phyloP scores from a whole-genome alignment of 1,139 yeast genomes.

The Tardiomyces digboiensis region DNA sequence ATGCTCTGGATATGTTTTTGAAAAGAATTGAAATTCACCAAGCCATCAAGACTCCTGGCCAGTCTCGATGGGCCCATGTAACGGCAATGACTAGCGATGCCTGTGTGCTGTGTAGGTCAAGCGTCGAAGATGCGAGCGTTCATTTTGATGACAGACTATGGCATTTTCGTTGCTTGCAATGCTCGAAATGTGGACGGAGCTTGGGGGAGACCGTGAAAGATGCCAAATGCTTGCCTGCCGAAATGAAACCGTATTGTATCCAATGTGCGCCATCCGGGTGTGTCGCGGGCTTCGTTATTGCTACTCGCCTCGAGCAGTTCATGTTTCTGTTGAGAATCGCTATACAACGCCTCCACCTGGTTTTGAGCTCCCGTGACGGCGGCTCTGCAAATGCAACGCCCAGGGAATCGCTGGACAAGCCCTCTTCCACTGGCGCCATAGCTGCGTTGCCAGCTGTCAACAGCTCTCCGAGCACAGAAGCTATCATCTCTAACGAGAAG shows the following conservation, averaged over 20 bases:
- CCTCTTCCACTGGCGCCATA: conserved; percentile 1
- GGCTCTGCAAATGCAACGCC: conserved; percentile 15
- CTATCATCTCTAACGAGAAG: conserved; percentile 24
- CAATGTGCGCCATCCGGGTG: conserved; percentile 45
- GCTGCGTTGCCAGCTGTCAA: neutral
- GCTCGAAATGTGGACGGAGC: conserved; percentile 29
- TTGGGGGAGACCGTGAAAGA: conserved; percentile 27
- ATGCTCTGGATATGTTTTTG: conserved; percentile 43
- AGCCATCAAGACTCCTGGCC: conserved; percentile 34
- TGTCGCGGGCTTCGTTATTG: conserved; percentile 49
- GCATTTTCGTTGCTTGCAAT: conserved; percentile 69
- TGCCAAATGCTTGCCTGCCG: conserved; percentile 33
- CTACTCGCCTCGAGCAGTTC: conserved; percentile 64
- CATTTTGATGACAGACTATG: conserved; percentile 57
- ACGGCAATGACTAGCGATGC: conserved; percentile 67
- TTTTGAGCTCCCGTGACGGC: conserved; percentile 40
- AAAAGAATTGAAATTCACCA: conserved; percentile 41
- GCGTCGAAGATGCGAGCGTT: conserved; percentile 77
- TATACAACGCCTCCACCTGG: conserved; percentile 63
- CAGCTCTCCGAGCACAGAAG: neutral
- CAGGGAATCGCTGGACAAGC: conserved; percentile 8
- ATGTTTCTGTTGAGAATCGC: conserved; percentile 77
- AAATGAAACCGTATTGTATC: conserved; percentile 41
- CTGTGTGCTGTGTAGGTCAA: conserved; percentile 59
- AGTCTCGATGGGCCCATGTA: conserved; percentile 41